Conservation (phyloP, 2,329 filamentous ascomycete species). For the Ophiostoma angusticollis region DNA sequence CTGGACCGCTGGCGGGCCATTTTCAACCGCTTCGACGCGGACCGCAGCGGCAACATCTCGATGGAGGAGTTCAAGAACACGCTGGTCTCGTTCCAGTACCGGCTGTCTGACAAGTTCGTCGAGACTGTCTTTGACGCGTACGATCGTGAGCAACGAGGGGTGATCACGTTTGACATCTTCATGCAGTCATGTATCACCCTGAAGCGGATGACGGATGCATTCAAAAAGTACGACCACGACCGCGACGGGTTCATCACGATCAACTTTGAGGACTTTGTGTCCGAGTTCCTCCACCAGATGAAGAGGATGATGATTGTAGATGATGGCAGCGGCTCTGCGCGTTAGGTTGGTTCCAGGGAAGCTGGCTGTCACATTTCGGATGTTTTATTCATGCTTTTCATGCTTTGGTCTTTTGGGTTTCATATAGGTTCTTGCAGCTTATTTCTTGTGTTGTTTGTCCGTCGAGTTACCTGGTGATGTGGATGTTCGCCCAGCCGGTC, state of each 20-base stretch:
- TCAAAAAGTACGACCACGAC: slow-evolving; percentile 97
- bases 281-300: slow-evolving; percentile 51
- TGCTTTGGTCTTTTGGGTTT: background rate
- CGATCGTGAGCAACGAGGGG: slow-evolving; percentile 59
- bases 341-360: no score
- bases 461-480: no score
- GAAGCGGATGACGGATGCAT: slow-evolving; percentile 98
- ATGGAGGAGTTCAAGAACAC: slow-evolving; percentile 81
- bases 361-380: background rate
- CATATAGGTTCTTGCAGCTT: no score
- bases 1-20: slow-evolving; percentile 85
- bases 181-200: slow-evolving; percentile 94
- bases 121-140: slow-evolving; percentile 77
- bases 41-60: slow-evolving; percentile 76
- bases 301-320: slow-evolving; percentile 22
- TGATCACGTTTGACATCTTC: slow-evolving; percentile 88
- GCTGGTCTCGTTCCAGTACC: slow-evolving; percentile 84
- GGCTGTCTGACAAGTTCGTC: slow-evolving; percentile 73
- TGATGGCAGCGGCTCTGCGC: no score
- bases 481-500: no score
- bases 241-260: slow-evolving; percentile 83
- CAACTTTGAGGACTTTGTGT: slow-evolving; percentile 71
- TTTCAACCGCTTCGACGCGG: slow-evolving; percentile 89
- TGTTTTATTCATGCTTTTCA: background rate
- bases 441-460: no score